phyloP scores from a whole-genome alignment of 2,329 filamentous ascomycete genomes.

The Waltergamsia citrina region DNA sequence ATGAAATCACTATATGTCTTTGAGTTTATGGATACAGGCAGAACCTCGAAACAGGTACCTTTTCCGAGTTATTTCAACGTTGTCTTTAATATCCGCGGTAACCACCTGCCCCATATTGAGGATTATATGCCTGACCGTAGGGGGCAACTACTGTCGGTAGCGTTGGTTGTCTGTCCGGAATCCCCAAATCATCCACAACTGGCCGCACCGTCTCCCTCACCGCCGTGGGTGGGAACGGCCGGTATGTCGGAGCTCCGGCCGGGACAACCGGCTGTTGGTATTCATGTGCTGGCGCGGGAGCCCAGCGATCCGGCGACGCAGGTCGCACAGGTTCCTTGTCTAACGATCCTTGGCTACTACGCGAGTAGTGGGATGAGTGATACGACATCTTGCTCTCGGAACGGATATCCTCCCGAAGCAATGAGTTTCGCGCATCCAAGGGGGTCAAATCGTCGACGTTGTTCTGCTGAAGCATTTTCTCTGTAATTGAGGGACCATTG shows the following conservation, averaged over 20 bases:
- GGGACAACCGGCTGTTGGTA: constrained; percentile 10
- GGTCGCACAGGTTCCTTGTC: constrained; percentile 20
- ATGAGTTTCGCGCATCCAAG: constrained; percentile 76
- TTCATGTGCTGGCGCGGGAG: constrained; percentile 12
- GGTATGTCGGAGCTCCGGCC: constrained; percentile 17
- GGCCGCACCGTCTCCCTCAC: constrained; percentile 10
- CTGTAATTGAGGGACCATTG: too few relatives aligned
- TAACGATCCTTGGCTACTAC: constrained; percentile 21
- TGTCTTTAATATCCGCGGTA: too few relatives aligned
- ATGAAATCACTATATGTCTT: too few relatives aligned
- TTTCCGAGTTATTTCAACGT: too few relatives aligned
- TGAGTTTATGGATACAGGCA: too few relatives aligned
- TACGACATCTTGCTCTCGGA: constrained; percentile 27
- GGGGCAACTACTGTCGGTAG: constrained; percentile 14
- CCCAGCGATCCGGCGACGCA: constrained; percentile 22
- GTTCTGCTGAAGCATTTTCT: constrained; percentile 54
- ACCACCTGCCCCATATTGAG: too few relatives aligned
- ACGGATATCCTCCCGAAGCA: constrained; percentile 54
- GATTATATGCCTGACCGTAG: too few relatives aligned
- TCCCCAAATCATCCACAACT: neutral
- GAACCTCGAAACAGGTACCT: too few relatives aligned
- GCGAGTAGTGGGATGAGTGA: constrained; percentile 34
- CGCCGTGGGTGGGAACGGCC: constrained; percentile 26
- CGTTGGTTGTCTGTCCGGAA: neutral
- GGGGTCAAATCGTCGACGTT: constrained; percentile 79